Conservation (phyloP, 345 rosid species). For the Melaleuca quinquenervia region DNA sequence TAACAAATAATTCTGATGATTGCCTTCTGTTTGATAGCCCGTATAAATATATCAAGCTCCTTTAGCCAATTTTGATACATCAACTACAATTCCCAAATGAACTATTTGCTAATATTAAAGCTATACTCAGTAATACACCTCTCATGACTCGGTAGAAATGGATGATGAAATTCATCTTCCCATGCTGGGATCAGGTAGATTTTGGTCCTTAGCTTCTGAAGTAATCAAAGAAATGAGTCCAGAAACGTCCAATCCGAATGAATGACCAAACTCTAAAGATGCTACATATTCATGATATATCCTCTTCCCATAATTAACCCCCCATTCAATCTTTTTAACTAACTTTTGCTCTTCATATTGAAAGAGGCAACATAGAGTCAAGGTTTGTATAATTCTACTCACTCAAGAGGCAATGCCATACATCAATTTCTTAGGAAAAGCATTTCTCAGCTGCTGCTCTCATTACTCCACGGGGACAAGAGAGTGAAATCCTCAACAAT, state of each 20-base stretch:
- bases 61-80: not conserved
- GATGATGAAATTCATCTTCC: not conserved
- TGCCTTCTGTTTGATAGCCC: not conserved
- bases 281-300: not conserved
- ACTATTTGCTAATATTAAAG: not conserved
- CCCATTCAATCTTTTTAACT: not conserved
- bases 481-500: not conserved
- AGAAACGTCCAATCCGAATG: not conserved
- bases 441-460: not conserved
- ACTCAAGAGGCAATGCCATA: not conserved
- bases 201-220: not conserved
- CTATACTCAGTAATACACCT: not conserved
- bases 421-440: not conserved
- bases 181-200: not conserved
- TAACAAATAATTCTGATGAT: not conserved
- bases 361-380: not conserved
- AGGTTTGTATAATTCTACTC: not conserved
- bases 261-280: not conserved
- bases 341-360: not conserved
- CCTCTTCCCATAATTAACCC: not conserved
- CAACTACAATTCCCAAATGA: not conserved
- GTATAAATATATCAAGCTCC: not conserved
- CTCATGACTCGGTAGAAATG: not conserved
- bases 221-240: not conserved
- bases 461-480: not conserved